These are phyloP conservation scores for Serendipita vermifera DNA, from an alignment of 768 basidiomycete species.

Conservation along the genomic window DNA sequence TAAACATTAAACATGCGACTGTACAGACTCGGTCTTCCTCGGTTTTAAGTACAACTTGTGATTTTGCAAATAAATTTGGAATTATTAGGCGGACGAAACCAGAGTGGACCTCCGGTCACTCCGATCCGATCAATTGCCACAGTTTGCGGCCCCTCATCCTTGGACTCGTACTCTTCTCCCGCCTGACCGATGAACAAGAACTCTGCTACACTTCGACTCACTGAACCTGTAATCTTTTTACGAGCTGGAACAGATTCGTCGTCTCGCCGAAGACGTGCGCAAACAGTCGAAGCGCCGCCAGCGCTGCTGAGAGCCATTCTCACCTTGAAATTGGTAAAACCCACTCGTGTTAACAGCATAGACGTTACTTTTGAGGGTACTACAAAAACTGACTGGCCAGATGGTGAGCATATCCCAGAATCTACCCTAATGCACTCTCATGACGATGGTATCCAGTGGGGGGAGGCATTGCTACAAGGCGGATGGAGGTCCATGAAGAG, in stretches of 20 bases:
- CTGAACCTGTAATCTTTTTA: slow-evolving; percentile 64
- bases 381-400: slow-evolving; percentile 64
- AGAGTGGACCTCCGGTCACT: too few relatives aligned
- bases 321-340: slow-evolving; percentile 52
- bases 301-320: slow-evolving; percentile 55
- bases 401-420: slow-evolving; percentile 41
- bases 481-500: slow-evolving; percentile 67
- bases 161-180: too few relatives aligned
- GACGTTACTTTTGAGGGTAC: slow-evolving; percentile 66
- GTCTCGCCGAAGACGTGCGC: slow-evolving; percentile 22
- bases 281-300: slow-evolving; percentile 25
- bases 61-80: too few relatives aligned
- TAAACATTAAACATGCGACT: too few relatives aligned
- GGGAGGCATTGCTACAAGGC: slow-evolving; percentile 51
- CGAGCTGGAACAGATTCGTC: slow-evolving; percentile 27
- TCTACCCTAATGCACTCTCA: slow-evolving; percentile 10
- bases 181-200: slow-evolving; percentile 27
- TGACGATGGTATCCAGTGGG: slow-evolving; percentile 6
- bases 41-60: too few relatives aligned
- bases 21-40: too few relatives aligned
- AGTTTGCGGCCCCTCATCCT: too few relatives aligned
- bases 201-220: slow-evolving; percentile 44
- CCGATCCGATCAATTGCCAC: too few relatives aligned
- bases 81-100: too few relatives aligned
- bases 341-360: slow-evolving; percentile 77